Evolutionary conservation across 192 early-diverging fungal species (phyloP).

Genomic region (Lobosporangium transversale): DNA sequence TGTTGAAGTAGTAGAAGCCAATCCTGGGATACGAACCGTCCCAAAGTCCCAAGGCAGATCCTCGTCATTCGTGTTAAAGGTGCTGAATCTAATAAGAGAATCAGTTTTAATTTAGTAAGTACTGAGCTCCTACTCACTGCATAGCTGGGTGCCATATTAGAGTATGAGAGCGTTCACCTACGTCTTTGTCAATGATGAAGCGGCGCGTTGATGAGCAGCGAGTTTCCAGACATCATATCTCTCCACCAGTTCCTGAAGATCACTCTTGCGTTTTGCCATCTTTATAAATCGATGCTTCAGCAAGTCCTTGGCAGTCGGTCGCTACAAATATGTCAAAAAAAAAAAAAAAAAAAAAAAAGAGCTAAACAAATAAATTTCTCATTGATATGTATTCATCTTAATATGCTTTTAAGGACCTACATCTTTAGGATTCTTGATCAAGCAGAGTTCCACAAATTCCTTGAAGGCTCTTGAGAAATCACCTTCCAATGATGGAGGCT

Average conservation of each 20-base stretch:
- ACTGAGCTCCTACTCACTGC: neutral
- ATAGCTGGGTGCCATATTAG: neutral
- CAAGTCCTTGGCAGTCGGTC: constrained; percentile 90
- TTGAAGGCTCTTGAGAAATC: constrained; percentile 86
- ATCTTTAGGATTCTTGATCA: constrained; percentile 86
- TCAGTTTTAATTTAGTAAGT: neutral
- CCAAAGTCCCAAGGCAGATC: constrained; percentile 52
- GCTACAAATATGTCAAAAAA: constrained; percentile 49
- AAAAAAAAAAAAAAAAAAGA: constrained; percentile 1
- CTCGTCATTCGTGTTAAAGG: constrained; percentile 49
- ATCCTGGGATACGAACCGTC: constrained; percentile 31
- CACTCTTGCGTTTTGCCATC: constrained; percentile 80
- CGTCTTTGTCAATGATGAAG: constrained; percentile 47
- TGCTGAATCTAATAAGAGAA: constrained; percentile 21
- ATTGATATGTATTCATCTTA: neutral
- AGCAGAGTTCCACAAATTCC: constrained; percentile 89
- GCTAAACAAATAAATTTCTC: no score
- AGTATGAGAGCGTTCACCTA: neutral
- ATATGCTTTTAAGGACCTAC: constrained; percentile 51
- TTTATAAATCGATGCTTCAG: constrained; percentile 92
- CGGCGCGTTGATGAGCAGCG: constrained; percentile 53
- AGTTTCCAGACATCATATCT: constrained; percentile 82
- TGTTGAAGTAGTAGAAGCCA: constrained; percentile 25
- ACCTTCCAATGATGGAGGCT: constrained; percentile 85
- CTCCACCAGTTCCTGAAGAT: constrained; percentile 87